These are phyloP conservation scores for Amanita rubescens DNA, from an alignment of 768 basidiomycete genomes.

Conservation along the genomic window DNA sequence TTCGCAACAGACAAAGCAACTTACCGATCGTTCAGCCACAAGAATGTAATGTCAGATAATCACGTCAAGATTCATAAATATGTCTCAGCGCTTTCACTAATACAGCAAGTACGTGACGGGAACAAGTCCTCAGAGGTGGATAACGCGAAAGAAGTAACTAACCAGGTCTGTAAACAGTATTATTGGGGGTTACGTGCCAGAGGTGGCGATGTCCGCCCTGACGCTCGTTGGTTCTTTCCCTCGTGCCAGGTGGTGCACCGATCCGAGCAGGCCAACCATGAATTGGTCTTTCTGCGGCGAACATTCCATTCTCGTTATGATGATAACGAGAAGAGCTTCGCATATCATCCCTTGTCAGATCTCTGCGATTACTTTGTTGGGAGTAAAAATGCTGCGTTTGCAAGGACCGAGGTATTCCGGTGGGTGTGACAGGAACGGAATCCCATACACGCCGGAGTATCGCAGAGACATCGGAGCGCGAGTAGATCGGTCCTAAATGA, in stretches of 20 bases:
- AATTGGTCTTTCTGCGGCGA: background rate
- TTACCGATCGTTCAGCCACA: background rate
- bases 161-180: background rate
- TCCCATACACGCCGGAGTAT: conserved; percentile 46
- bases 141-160: background rate
- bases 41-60: background rate
- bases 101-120: background rate
- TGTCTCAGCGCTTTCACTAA: background rate
- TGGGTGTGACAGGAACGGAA: conserved; percentile 27
- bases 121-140: background rate
- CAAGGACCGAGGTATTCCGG: conserved; percentile 3
- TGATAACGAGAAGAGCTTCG: background rate
- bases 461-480: conserved; percentile 40
- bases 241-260: background rate
- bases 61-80: background rate
- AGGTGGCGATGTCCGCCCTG: background rate
- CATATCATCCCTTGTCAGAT: background rate
- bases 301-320: conserved; percentile 6
- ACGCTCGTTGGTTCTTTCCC: no score
- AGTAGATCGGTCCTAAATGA: conserved; percentile 37
- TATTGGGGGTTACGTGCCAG: background rate
- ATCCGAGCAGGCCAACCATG: background rate
- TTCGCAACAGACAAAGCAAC: background rate
- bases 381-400: background rate
- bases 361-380: background rate